Base-by-base conservation (phyloP, 2,329 filamentous ascomycete genomes). In the Verticillium zaregamsianum region DNA sequence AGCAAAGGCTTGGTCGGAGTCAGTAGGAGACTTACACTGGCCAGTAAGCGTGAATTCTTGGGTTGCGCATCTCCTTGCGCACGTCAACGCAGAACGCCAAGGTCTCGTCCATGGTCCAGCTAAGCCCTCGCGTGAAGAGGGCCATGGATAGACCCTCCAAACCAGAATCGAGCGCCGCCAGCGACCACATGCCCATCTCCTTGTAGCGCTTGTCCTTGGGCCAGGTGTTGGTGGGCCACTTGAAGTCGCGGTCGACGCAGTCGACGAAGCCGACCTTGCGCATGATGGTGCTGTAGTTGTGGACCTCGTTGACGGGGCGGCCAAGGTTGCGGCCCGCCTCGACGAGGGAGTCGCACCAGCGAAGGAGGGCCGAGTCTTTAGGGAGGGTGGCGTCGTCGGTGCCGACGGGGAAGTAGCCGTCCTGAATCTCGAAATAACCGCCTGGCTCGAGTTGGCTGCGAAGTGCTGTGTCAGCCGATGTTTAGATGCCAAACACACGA, bases 181-280 rank as follows among this genome's bases (percentile, higher is more conserved):
- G 11, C 15, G 56, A 33, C 32, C 35, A 58, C 56, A 39, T 39
- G 56, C 56, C 56, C 37, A 28, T 40, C n/a, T 15, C 75, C 68
- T 84, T 85, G 58, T 81, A 71, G 33, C 77, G 76, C 17, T 71
- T 71, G 32, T 82, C 78, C 58, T 75, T 77, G 0, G 81, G 74
- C 81, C 82, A 84, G 2, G 74, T 70, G 61, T 78, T 80, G 39
- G 76, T 71, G 0, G 82, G 81, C 67, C 81, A 75, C 67, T 77
- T 78, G 69, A 72, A 79, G 23, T 78, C 68, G 7, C 74, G 70
- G 66, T 83, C 76, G 0, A 69, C 67, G 0, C 86, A 77, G 65
- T 84, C 75, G 59, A 74, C 70, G 65, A 86, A 85, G 1, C 83
- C 84, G 0, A 79, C 79, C 15, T 79, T 77, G 25, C 71, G 66